A percentile compares a stretch with the other conserved stretches of the same genome.
phyloP scores from a whole-genome alignment of 73 alveolate genomes.

The Urostyla sp. region DNA sequence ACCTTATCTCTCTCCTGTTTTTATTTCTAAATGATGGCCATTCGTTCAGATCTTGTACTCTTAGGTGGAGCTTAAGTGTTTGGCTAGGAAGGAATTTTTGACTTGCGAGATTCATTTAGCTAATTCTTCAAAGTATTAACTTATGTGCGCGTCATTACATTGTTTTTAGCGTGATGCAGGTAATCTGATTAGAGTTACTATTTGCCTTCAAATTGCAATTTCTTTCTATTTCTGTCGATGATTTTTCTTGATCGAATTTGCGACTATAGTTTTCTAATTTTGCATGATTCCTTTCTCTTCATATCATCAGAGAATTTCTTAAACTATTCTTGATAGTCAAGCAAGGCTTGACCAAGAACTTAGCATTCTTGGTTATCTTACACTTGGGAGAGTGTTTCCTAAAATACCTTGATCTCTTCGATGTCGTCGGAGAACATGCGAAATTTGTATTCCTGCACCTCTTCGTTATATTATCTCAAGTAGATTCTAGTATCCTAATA shows the following conservation, averaged over 20 bases:
- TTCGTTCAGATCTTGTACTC: not conserved
- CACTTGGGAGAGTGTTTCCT: not conserved
- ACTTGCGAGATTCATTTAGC: not conserved
- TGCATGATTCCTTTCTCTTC: slow-evolving; percentile 33
- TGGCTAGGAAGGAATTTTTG: not conserved
- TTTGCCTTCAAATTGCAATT: slow-evolving; percentile 18
- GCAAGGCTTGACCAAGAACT: not conserved
- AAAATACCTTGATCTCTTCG: not conserved
- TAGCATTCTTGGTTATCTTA: not conserved
- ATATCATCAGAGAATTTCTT: slow-evolving; percentile 41
- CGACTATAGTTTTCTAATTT: slow-evolving; percentile 35
- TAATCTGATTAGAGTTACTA: slow-evolving; percentile 16
- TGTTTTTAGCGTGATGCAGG: slow-evolving; percentile 39
- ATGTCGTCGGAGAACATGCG: slow-evolving; percentile 21
- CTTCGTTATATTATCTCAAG: not conserved
- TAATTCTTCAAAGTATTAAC: slow-evolving; percentile 16
- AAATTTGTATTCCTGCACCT: not conserved
- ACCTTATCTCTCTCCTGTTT: slow-evolving; percentile 33
- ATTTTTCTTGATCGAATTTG: slow-evolving; percentile 39
- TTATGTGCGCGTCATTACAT: slow-evolving; percentile 36
- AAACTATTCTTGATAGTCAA: not conserved
- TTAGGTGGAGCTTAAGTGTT: not conserved
- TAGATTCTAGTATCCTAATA: slow-evolving; percentile 43
- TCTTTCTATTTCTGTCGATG: slow-evolving; percentile 1
- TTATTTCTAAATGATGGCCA: not conserved